Conservation (phyloP, 2,329 filamentous ascomycete species). For the Fusarium anthophilum region DNA sequence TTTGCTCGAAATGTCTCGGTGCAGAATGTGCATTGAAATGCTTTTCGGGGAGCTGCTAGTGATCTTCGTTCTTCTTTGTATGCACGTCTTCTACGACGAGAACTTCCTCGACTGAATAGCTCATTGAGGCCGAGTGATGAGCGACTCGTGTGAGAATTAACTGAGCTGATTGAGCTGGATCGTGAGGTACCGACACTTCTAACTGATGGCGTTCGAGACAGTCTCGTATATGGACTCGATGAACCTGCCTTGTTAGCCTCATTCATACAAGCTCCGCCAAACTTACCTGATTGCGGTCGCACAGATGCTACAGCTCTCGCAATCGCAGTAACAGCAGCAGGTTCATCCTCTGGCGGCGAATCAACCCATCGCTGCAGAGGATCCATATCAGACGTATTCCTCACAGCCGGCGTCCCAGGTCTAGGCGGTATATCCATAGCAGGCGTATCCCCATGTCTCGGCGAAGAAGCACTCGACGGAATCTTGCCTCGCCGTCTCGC, state of each 20-base stretch:
- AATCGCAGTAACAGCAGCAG: constrained; percentile 44
- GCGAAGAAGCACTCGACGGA: constrained; percentile 24
- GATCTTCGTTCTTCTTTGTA: constrained; percentile 32
- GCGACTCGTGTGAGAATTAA: constrained; percentile 28
- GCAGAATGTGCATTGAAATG: constrained; percentile 57
- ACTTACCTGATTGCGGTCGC: constrained; percentile 22
- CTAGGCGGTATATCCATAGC: constrained; percentile 67
- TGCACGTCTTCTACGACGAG: constrained; percentile 23
- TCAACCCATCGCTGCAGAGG: constrained; percentile 46
- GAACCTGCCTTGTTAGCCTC: constrained; percentile 8
- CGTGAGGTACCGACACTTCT: constrained; percentile 24
- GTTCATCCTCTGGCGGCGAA: constrained; percentile 47
- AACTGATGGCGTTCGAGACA: constrained; percentile 22
- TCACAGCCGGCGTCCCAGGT: constrained; percentile 49
- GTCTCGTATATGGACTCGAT: constrained; percentile 24
- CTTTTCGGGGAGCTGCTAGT: constrained; percentile 21
- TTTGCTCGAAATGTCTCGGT: constrained; percentile 56
- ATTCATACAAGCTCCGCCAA: fast-evolving
- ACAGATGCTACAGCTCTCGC: constrained; percentile 41
- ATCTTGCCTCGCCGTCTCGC: constrained; percentile 82
- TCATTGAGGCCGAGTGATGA: constrained; percentile 28
- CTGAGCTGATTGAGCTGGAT: constrained; percentile 32
- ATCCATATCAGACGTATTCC: constrained; percentile 36
- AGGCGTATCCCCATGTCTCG: constrained; percentile 4
- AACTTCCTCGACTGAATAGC: constrained; percentile 21